phyloP scores from a whole-genome alignment of 2,329 filamentous ascomycete species.

The Daldinia eschscholtzii region DNA sequence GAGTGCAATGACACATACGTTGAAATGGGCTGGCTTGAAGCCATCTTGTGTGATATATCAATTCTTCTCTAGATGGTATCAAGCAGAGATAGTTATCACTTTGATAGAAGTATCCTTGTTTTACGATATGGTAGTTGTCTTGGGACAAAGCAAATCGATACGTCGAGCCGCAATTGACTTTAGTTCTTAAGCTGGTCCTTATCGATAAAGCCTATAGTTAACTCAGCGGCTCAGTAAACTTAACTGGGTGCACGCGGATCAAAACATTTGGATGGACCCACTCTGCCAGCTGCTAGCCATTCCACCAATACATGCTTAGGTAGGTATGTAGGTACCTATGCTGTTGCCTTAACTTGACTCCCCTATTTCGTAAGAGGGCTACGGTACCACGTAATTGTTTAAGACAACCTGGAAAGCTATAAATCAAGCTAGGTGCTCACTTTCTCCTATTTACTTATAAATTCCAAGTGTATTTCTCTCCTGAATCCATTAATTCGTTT shows the following conservation, averaged over 20 bases:
- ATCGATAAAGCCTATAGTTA: conserved; percentile 14
- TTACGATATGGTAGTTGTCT: conserved; percentile 14
- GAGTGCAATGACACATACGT: conserved; percentile 82
- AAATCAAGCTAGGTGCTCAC: background rate
- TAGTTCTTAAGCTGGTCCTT: background rate
- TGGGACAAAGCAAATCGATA: conserved; percentile 5
- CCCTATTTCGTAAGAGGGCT: background rate
- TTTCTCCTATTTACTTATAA: background rate
- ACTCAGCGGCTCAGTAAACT: too few species aligned
- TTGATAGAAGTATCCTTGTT: conserved; percentile 12
- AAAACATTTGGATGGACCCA: background rate
- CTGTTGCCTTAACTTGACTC: background rate
- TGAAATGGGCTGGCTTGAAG: conserved; percentile 64
- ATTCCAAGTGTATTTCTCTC: background rate
- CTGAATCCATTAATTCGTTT: background rate
- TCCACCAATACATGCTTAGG: too few species aligned
- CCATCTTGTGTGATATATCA: conserved; percentile 44
- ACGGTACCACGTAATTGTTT: too few species aligned
- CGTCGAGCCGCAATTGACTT: background rate
- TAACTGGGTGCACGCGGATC: background rate
- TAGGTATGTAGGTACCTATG: too few species aligned
- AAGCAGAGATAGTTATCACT: conserved; percentile 2
- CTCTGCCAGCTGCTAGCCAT: background rate
- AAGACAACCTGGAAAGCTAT: background rate
- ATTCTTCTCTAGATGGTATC: background rate